Evolutionary conservation across 768 basidiomycete genomes (phyloP).

Genomic region (Mycena haematopus): DNA sequence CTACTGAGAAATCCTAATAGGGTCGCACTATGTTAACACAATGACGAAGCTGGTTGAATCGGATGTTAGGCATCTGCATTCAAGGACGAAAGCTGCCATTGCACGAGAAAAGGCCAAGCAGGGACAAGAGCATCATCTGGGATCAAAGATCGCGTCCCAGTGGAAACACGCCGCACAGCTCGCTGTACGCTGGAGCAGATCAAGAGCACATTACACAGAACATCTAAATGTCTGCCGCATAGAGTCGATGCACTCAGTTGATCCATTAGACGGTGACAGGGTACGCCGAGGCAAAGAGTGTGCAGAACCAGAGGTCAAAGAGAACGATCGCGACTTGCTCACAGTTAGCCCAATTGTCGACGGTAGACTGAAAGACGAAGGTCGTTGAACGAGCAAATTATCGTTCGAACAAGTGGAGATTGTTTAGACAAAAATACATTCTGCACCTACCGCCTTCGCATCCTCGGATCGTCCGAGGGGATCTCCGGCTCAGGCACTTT

Average conservation of each 20-base stretch:
- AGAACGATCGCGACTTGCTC: conserved; percentile 54
- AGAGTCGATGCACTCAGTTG: conserved; percentile 82
- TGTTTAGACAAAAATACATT: conserved; percentile 4
- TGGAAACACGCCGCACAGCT: conserved; percentile 56
- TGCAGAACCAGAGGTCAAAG: conserved; percentile 27
- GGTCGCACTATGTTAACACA: conserved; percentile 76
- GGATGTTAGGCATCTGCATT: conserved; percentile 43
- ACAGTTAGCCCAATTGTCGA: conserved; percentile 70
- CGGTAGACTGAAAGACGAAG: conserved; percentile 66
- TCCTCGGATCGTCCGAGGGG: conserved; percentile 36
- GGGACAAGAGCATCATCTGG: conserved; percentile 34
- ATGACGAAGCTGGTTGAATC: conserved; percentile 51
- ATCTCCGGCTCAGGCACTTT: conserved; percentile 46
- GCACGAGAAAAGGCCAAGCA: conserved; percentile 53
- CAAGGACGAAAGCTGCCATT: conserved; percentile 52
- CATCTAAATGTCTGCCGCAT: conserved; percentile 63
- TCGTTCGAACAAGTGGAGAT: background rate
- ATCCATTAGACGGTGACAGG: conserved; percentile 69
- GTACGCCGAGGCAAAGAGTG: conserved; percentile 45
- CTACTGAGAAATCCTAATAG: conserved; percentile 45
- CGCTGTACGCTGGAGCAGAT: conserved; percentile 53
- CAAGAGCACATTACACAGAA: conserved; percentile 60
- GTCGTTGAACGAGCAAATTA: conserved; percentile 32
- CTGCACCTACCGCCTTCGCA: conserved; percentile 23
- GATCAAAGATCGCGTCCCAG: conserved; percentile 41